These are phyloP conservation scores for Tuctoria greenei DNA, from an alignment of 176 grass and related monocot genomes.

Conservation along the genomic window DNA sequence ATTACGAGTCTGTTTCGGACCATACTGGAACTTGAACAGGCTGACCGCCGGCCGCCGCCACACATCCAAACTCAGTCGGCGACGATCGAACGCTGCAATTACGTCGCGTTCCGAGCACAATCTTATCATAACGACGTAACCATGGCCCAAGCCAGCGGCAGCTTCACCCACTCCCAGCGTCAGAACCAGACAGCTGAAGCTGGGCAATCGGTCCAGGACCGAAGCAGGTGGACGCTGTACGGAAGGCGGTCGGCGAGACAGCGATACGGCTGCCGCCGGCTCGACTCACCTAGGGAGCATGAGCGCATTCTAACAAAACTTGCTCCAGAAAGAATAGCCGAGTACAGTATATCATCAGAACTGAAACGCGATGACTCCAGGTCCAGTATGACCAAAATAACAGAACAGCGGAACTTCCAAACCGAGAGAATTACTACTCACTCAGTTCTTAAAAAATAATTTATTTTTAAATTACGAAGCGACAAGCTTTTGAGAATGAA, in stretches of 20 bases:
- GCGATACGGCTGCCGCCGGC: background rate
- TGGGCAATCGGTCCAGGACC: background rate
- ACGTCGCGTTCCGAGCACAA: background rate
- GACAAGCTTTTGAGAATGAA: too few species aligned
- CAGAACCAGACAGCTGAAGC: too few species aligned
- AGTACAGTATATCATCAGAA: background rate
- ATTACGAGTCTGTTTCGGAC: background rate
- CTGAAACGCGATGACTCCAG: background rate
- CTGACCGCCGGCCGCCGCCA: background rate
- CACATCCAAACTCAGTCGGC: background rate
- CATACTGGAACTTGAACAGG: background rate
- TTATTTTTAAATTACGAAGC: too few species aligned
- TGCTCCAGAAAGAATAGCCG: background rate
- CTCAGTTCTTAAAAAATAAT: too few species aligned
- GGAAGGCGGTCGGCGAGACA: background rate
- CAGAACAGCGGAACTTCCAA: background rate
- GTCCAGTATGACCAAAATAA: background rate
- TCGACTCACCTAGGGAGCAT: too few species aligned
- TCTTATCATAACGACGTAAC: background rate
- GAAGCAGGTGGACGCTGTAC: background rate
- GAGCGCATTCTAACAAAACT: too few species aligned
- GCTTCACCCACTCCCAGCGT: background rate
- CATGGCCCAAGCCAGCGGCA: background rate
- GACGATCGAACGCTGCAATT: background rate
- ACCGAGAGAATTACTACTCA: too few species aligned